Percentiles rank a stretch among this genome's conserved stretches.
phyloP scores from a whole-genome alignment of 129 eudicot genomes.

The Chrysanthemum seticuspe region DNA sequence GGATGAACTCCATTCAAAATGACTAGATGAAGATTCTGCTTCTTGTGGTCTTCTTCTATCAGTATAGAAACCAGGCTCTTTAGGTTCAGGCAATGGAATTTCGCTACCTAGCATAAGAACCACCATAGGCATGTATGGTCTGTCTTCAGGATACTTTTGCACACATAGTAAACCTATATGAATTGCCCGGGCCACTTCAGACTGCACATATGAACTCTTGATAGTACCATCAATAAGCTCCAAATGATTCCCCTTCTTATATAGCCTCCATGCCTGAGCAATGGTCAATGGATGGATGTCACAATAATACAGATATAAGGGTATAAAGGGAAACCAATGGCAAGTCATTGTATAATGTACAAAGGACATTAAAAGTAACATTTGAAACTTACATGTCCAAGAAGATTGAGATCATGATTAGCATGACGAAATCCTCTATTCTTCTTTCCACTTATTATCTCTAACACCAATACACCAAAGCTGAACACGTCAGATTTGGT shows the following conservation, averaged over 20 bases:
- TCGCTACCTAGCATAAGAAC: constrained; percentile 1
- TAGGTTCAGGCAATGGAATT: not conserved
- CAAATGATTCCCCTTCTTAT: not conserved
- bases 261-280: constrained; percentile 3
- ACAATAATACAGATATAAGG: too few relatives aligned
- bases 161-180: constrained; percentile 11
- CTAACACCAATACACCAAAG: constrained; percentile 41
- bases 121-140: not conserved
- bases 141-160: not conserved
- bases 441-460: constrained; percentile 35
- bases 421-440: constrained; percentile 30
- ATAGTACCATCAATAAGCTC: not conserved
- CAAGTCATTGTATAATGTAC: not conserved
- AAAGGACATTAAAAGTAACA: not conserved
- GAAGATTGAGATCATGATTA: constrained; percentile 32
- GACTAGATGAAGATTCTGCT: too few relatives aligned
- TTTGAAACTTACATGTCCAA: constrained; percentile 37
- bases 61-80: constrained; percentile 1
- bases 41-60: not conserved
- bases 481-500: constrained; percentile 43
- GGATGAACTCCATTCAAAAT: too few relatives aligned
- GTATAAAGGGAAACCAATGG: too few relatives aligned
- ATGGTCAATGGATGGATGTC: too few relatives aligned
- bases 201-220: not conserved
- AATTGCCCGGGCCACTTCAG: not conserved